Evolutionary conservation across 2,329 filamentous ascomycete species (phyloP).

Genomic region (Juglanconis oblonga): DNA sequence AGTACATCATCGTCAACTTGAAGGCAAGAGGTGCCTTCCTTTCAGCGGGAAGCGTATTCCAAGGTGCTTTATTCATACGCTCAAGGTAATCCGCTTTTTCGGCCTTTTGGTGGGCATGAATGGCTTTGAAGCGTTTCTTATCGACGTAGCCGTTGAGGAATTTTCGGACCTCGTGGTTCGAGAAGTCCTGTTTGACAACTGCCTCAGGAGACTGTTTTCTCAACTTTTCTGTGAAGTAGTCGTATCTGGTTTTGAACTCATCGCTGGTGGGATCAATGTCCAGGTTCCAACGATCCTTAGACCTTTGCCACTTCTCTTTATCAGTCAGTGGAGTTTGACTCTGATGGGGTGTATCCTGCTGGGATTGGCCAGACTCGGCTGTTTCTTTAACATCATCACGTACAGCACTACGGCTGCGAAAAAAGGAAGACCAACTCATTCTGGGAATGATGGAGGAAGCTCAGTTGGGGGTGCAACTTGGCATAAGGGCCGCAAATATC

Average conservation of each 20-base stretch:
- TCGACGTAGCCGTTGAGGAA: slow-evolving; percentile 10
- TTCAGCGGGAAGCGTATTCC: not conserved
- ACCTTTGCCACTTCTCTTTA: slow-evolving; percentile 1
- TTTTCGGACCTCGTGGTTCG: slow-evolving; percentile 6
- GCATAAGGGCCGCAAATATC: not conserved
- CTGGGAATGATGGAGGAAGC: not conserved
- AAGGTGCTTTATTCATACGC: not conserved
- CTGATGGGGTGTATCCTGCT: not conserved
- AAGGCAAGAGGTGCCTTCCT: slow-evolving; percentile 26
- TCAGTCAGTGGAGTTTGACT: not conserved
- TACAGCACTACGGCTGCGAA: not conserved
- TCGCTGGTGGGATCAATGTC: not conserved
- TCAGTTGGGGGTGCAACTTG: not conserved
- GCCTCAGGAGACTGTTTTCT: slow-evolving; percentile 2
- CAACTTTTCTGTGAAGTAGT: not conserved
- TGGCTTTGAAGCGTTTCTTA: not conserved
- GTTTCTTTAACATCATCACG: not conserved
- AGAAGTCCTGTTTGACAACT: slow-evolving; percentile 3
- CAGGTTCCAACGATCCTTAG: slow-evolving; percentile 5
- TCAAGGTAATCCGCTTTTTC: not conserved
- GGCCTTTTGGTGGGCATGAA: slow-evolving; percentile 1
- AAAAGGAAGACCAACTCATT: not conserved
- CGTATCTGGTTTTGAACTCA: not conserved
- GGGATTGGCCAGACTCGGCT: not conserved
- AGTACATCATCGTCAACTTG: slow-evolving; percentile 46